Percentiles rank a stretch among this genome's conserved stretches.
These are phyloP conservation scores for Naumovozyma dairenensis DNA, from an alignment of 805 yeast genomes.

Conservation along the genomic window DNA sequence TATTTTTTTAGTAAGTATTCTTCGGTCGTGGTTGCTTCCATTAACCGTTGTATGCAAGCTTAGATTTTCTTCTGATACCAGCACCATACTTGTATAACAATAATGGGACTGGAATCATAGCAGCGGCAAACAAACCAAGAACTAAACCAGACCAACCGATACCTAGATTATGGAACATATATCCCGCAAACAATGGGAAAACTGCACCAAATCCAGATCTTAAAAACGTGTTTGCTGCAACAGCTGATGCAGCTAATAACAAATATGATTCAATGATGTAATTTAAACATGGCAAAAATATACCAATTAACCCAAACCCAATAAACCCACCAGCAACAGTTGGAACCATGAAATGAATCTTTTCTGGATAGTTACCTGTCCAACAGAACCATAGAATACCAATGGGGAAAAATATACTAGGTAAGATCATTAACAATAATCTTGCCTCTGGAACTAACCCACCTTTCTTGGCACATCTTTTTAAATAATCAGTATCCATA, in stretches of 20 bases:
- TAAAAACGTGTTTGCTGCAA: conserved; percentile 63
- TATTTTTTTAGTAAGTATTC: too few relatives aligned
- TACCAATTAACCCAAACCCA: conserved; percentile 58
- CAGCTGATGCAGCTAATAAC: conserved; percentile 66
- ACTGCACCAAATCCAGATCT: conserved; percentile 62
- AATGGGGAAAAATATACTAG: conserved; percentile 59
- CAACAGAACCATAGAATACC: conserved; percentile 84
- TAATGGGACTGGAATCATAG: conserved; percentile 59
- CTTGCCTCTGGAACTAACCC: conserved; percentile 71
- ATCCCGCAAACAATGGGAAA: conserved; percentile 61
- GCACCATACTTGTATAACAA: conserved; percentile 52
- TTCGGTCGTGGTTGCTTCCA: too few relatives aligned
- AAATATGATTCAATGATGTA: conserved; percentile 66
- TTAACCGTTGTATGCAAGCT: conserved; percentile 45
- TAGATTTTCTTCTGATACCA: conserved; percentile 44
- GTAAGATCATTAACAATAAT: conserved; percentile 63
- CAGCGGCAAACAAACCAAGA: conserved; percentile 50
- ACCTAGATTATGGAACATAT: conserved; percentile 61
- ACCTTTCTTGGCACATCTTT: conserved; percentile 38
- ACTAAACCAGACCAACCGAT: conserved; percentile 73
- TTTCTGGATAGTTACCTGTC: conserved; percentile 68
- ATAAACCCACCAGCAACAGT: conserved; percentile 52
- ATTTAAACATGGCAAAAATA: conserved; percentile 61
- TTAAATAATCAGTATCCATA: conserved; percentile 44
- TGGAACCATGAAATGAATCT: conserved; percentile 75